phyloP scores from a whole-genome alignment of 176 grass and related monocot genomes.

The Oryza coarctata region DNA sequence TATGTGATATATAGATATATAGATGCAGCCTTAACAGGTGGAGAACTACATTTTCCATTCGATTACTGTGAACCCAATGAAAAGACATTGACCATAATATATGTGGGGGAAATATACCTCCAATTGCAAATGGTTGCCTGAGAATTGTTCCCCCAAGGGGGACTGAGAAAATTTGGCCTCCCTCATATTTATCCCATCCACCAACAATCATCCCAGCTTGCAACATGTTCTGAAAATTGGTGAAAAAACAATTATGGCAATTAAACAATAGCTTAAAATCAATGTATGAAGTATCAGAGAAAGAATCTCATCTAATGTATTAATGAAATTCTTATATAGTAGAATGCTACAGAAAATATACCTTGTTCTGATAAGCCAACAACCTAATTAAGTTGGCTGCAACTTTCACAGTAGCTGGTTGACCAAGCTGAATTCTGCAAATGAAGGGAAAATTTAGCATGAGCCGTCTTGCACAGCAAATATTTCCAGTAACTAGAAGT shows the following conservation, averaged over 20 bases:
- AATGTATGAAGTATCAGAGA: not conserved
- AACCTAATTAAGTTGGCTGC: conserved; percentile 90
- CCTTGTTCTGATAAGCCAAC: conserved; percentile 96
- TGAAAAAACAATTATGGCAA: not conserved
- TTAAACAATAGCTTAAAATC: not conserved
- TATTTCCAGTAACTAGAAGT: not conserved
- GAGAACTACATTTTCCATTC: not conserved
- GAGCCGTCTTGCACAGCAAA: conserved; percentile 30
- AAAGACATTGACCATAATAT: not conserved
- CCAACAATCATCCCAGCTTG: conserved; percentile 97
- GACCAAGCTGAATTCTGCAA: conserved; percentile 88
- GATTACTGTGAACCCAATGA: not conserved
- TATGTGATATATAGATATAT: not conserved
- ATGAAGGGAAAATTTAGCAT: conserved; percentile 7
- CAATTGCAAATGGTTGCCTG: conserved; percentile 86
- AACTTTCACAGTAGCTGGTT: conserved; percentile 93
- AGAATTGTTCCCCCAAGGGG: conserved; percentile 93
- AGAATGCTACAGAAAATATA: conserved; percentile 33
- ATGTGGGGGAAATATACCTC: conserved; percentile 49
- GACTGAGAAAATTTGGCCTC: conserved; percentile 89
- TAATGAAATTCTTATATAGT: not conserved
- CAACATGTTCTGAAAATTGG: conserved; percentile 71
- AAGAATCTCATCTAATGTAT: not conserved
- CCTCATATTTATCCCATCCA: conserved; percentile 98
- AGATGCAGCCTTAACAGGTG: not conserved